Percentiles rank a stretch among this genome's conserved stretches.
These are phyloP conservation scores for Chytriomyces sp. DNA, from an alignment of 192 early-diverging fungal species.

Conservation along the genomic window DNA sequence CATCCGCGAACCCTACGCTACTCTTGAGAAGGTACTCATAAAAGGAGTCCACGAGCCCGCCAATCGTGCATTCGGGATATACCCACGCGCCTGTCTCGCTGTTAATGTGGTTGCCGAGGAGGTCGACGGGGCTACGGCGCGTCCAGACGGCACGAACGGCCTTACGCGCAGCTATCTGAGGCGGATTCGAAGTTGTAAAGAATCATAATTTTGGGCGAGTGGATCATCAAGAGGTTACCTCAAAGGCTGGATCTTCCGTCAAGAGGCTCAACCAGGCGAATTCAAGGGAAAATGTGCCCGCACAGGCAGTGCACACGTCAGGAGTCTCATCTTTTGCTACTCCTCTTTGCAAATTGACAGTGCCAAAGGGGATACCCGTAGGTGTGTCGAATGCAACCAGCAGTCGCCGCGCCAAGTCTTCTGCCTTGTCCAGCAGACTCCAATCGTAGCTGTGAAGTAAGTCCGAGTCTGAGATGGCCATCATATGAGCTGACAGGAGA, in stretches of 20 bases:
- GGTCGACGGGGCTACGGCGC: slow-evolving; percentile 62
- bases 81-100: slow-evolving; percentile 32
- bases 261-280: slow-evolving; percentile 84
- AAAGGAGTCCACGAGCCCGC: slow-evolving; percentile 37
- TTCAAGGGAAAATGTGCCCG: slow-evolving; percentile 82
- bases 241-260: slow-evolving; percentile 74
- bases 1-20: slow-evolving; percentile 28
- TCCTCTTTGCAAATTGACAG: slow-evolving; percentile 70
- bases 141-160: slow-evolving; percentile 76
- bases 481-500: slow-evolving; percentile 78
- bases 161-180: slow-evolving; percentile 29
- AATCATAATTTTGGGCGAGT: background rate
- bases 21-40: slow-evolving; percentile 44
- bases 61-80: slow-evolving; percentile 28
- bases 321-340: slow-evolving; percentile 59
- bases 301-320: slow-evolving; percentile 74
- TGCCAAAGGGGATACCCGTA: slow-evolving; percentile 71
- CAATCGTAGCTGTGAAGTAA: slow-evolving; percentile 63
- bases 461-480: slow-evolving; percentile 68
- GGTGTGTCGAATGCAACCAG: slow-evolving; percentile 79
- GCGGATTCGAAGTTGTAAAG: background rate
- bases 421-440: slow-evolving; percentile 68
- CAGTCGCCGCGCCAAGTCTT: slow-evolving; percentile 72
- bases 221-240: slow-evolving; percentile 45
- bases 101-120: slow-evolving; percentile 70